Evolutionary conservation across 1,284 basidiomycete genomes (phyloP), one percentile per base, ranked within the genome.

Genomic region (Stereum hirsutum): DNA sequence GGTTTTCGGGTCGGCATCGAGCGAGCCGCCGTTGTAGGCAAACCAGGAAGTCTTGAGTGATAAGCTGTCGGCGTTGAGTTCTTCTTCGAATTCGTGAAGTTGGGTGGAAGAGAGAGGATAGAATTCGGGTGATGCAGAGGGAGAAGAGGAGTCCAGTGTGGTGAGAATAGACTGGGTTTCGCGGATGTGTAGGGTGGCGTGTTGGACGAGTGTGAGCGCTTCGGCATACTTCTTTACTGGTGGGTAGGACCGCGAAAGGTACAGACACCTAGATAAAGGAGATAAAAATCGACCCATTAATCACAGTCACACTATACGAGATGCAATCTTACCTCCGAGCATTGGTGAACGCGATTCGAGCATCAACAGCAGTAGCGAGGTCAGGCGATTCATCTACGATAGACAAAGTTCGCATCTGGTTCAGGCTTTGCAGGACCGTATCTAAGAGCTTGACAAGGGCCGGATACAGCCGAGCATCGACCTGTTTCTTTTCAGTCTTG

Each of bases 371-470:
- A 3, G 79, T 69, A 0, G 82, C 75, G 7, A 94, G 71, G 50
- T 89, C 87, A 0, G 89, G 81, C 54, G 79, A 89, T 57, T 93
- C 89, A 55, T 95, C 90, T 14, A 95, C 88, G 33, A 92, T 76
- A 40, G 81, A 86, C 42, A 95, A 67, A 7, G 75, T 76, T 17
- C 88, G 74, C 75, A 93, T 85, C 59, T 90, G 88, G 41, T 76
- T 75, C 34, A 94, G 67, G 54, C 81, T 85, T 62, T 94, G 90
- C 10, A 94, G 61, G 24, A 91, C 74, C 2, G 86, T 82, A 60
- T 94, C 90, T 39, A 91, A 76, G 1, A 94, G 68, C 62, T 94
- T 95, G 59, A 95, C 82, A 5, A 93, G 68, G 1, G 87, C 89
- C 10, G 89, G 88, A 54, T 82, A 85, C 5, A 89, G 63, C 35